Evolutionary conservation across 2,329 filamentous ascomycete species (phyloP).

Genomic region (Didymella pomorum): DNA sequence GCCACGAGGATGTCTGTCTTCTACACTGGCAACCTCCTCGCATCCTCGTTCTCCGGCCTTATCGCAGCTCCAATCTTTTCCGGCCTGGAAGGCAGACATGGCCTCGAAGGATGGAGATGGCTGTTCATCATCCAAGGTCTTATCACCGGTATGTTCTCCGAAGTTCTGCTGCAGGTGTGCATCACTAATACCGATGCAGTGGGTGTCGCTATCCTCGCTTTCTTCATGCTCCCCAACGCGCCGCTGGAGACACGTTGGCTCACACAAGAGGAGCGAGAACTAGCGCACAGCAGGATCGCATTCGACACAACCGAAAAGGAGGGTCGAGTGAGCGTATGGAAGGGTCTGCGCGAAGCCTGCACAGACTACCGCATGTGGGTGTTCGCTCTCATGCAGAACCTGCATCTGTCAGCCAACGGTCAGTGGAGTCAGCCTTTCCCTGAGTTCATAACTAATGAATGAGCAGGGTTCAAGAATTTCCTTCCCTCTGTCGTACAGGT

Average conservation of each 20-base stretch:
- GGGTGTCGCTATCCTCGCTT: conserved; percentile 25
- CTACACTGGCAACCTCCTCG: conserved; percentile 52
- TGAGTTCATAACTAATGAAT: neutral
- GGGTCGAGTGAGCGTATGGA: conserved; percentile 25
- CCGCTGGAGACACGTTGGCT: conserved; percentile 53
- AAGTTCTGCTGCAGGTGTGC: neutral
- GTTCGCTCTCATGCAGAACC: conserved; percentile 29
- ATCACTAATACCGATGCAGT: conserved; percentile 5
- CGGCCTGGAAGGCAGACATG: conserved; percentile 50
- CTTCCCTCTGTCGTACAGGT: conserved; percentile 18
- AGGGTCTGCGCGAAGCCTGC: conserved; percentile 25
- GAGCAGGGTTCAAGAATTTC: conserved; percentile 17
- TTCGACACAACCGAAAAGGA: conserved; percentile 55
- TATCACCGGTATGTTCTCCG: conserved; percentile 35
- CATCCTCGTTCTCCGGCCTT: conserved; percentile 54
- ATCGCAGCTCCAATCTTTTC: conserved; percentile 49
- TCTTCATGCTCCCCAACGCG: conserved; percentile 25
- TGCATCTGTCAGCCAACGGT: conserved; percentile 18
- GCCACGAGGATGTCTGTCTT: conserved; percentile 45
- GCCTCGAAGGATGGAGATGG: conserved; percentile 54
- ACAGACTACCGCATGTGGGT: conserved; percentile 30
- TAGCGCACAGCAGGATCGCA: conserved; percentile 36
- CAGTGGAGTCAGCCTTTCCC: neutral
- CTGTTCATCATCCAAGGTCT: conserved; percentile 55
- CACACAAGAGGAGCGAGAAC: conserved; percentile 52